Conservation (phyloP, 441 rosid genomes). For the Manihot esculenta region DNA sequence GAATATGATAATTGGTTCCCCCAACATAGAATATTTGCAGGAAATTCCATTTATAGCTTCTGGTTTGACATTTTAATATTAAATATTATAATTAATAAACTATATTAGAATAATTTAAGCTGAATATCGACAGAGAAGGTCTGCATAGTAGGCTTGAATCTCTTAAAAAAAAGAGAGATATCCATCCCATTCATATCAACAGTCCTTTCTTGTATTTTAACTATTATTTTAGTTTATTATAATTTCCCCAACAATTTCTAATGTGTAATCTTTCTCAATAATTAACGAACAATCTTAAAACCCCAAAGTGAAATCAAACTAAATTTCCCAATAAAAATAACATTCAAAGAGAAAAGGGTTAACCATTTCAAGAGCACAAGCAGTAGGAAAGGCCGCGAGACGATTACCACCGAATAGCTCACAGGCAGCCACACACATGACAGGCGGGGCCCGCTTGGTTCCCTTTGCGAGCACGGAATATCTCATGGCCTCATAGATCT, state of each 20-base stretch:
- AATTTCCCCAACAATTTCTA: background rate
- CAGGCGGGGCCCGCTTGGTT: slow-evolving; percentile 88
- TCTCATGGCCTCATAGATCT: slow-evolving; percentile 88
- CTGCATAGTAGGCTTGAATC: too few species aligned
- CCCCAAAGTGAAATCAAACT: background rate
- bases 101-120: too few species aligned
- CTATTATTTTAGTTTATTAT: too few species aligned
- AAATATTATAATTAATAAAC: too few species aligned
- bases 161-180: too few species aligned
- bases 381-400: slow-evolving; percentile 85
- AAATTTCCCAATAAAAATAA: background rate
- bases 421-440: slow-evolving; percentile 87
- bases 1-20: background rate
- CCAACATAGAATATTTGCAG: background rate
- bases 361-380: slow-evolving; percentile 97
- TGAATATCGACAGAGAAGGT: too few species aligned
- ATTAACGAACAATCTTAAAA: background rate
- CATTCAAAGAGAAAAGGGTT: background rate
- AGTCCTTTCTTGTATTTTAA: background rate
- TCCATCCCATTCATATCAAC: background rate
- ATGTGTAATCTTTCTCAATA: background rate
- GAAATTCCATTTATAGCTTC: background rate
- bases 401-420: slow-evolving; percentile 84
- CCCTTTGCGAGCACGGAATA: slow-evolving; percentile 82
- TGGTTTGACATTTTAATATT: too few species aligned